Evolutionary conservation across 1,284 basidiomycete genomes (phyloP).

Genomic region (Schizopora paradoxa): DNA sequence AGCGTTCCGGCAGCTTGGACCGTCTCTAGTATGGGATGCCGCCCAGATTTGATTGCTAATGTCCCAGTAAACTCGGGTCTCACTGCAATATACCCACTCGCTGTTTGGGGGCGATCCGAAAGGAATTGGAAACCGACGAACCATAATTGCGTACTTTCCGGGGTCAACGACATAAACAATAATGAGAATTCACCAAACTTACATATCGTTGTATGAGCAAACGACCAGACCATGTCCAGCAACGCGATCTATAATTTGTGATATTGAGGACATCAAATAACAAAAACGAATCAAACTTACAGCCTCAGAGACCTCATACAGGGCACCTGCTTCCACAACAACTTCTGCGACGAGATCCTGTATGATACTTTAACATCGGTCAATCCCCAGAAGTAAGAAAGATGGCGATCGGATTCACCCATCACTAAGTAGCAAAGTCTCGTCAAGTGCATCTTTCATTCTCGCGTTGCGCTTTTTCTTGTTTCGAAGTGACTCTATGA

Average conservation of each 20-base stretch:
- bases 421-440: conserved; percentile 77
- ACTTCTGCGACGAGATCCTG: conserved; percentile 64
- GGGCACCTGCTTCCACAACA: conserved; percentile 58
- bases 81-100: conserved; percentile 49
- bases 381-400: neutral
- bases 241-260: conserved; percentile 55
- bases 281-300: conserved; percentile 33
- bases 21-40: conserved; percentile 82
- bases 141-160: conserved; percentile 65
- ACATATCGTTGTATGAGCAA: conserved; percentile 78
- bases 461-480: conserved; percentile 82
- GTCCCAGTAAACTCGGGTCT: conserved; percentile 86
- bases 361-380: conserved; percentile 50
- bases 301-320: conserved; percentile 89
- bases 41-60: conserved; percentile 78
- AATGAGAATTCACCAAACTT: conserved; percentile 25
- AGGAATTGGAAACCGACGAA: conserved; percentile 28
- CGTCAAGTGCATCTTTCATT: conserved; percentile 80
- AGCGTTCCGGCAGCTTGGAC: conserved; percentile 64
- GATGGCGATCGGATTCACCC: conserved; percentile 36
- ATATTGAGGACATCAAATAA: neutral
- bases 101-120: neutral
- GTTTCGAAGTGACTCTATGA: too few species aligned
- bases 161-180: neutral
- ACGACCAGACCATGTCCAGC: conserved; percentile 82